Evolutionary conservation across 2,329 filamentous ascomycete genomes (phyloP).

Genomic region (Knufia fluminis): DNA sequence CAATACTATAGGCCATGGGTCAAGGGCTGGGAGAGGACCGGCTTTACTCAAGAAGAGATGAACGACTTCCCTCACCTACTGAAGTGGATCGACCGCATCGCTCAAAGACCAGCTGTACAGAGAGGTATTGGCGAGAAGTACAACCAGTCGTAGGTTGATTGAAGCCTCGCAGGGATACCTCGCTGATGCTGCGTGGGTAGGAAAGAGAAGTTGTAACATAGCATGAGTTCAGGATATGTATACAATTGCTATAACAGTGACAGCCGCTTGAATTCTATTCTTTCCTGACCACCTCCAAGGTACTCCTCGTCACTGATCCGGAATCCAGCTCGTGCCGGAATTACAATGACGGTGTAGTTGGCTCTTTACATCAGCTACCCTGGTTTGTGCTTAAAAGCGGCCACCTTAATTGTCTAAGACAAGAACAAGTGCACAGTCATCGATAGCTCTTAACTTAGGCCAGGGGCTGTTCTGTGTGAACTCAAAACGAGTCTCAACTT

Average conservation of each 20-base stretch:
- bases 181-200: constrained; percentile 2
- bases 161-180: background rate
- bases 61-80: constrained; percentile 42
- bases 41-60: constrained; percentile 42
- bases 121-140: constrained; percentile 36
- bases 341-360: too few species aligned
- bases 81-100: constrained; percentile 46
- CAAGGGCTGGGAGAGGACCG: constrained; percentile 35
- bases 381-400: too few species aligned
- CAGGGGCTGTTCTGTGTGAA: too few species aligned
- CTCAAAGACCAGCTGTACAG: constrained; percentile 40
- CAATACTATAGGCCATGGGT: constrained; percentile 33
- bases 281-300: background rate
- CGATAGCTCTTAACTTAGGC: too few species aligned
- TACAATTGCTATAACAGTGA: background rate
- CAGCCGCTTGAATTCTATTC: background rate
- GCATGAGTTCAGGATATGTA: background rate
- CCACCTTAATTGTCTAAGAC: too few species aligned
- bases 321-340: too few species aligned
- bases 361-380: too few species aligned
- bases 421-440: too few species aligned
- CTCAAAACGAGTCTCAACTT: too few species aligned
- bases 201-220: background rate
- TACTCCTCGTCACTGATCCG: too few species aligned
- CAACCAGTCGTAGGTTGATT: constrained; percentile 20